Conservation (phyloP, 1,139 yeast genomes). For the Saccharomyces pastorianus region DNA sequence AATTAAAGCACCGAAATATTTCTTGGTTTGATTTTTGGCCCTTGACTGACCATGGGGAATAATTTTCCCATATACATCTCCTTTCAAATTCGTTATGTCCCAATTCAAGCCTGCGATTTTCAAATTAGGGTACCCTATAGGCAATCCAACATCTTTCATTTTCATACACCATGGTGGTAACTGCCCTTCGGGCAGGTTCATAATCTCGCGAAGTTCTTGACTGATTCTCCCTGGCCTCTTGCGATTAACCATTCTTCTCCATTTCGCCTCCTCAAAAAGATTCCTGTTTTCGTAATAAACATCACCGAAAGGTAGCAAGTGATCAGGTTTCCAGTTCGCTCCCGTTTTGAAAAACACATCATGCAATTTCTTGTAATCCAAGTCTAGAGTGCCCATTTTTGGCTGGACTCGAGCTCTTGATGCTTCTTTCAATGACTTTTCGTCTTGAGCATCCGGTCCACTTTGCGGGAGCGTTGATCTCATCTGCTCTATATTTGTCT, state of each 20-base stretch:
- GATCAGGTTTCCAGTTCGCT: slow-evolving; percentile 62
- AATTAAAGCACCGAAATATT: slow-evolving; percentile 22
- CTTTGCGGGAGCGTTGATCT: slow-evolving; percentile 41
- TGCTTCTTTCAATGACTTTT: slow-evolving; percentile 57
- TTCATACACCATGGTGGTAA: slow-evolving; percentile 78
- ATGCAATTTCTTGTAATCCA: slow-evolving; percentile 75
- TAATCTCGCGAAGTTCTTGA: slow-evolving; percentile 49
- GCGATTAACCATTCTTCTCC: slow-evolving; percentile 27
- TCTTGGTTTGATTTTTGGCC: slow-evolving; percentile 14
- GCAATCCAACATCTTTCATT: slow-evolving; percentile 70
- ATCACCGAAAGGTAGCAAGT: slow-evolving; percentile 60
- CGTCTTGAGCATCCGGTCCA: slow-evolving; percentile 35
- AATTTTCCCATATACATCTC: slow-evolving; percentile 31
- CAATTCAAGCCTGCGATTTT: slow-evolving; percentile 47
- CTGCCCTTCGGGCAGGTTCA: slow-evolving; percentile 57
- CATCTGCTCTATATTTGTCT: slow-evolving; percentile 86
- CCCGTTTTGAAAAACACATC: slow-evolving; percentile 75
- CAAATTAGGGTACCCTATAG: slow-evolving; percentile 75
- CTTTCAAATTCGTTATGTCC: slow-evolving; percentile 24
- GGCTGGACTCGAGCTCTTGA: slow-evolving; percentile 86
- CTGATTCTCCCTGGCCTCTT: slow-evolving; percentile 68
- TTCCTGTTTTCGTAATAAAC: slow-evolving; percentile 75
- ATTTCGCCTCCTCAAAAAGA: slow-evolving; percentile 39
- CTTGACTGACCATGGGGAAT: slow-evolving; percentile 31
- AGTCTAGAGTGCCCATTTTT: slow-evolving; percentile 76